Evolutionary conservation across 2,329 filamentous ascomycete species (phyloP), one percentile per base, ranked within the genome.

Genomic region (Pezicula neosporulosa): DNA sequence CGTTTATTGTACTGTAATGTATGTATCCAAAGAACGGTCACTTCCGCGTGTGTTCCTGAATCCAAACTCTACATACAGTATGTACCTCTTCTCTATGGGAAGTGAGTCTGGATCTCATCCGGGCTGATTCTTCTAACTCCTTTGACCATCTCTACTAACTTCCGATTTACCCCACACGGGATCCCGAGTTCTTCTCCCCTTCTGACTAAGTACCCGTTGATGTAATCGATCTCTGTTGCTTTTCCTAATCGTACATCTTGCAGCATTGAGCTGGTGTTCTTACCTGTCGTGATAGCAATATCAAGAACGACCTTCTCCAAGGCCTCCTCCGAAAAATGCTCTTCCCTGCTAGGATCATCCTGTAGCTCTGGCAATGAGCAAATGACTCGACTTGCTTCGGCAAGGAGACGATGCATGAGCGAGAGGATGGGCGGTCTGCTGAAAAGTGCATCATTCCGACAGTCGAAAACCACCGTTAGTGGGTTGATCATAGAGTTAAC

Each of bases 401-500:
- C 71, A 6, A 96, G 73, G 4, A 97, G 76, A 21, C 81, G 71
- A 42, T 86, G 81, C 63, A 92, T 85, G 5, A 89, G 74, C 24
- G 73, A 74, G 0, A 77, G 77, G 15, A 89, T 64, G 13, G 75
- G 69, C 9, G 67, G 63, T 55, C 83, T 81, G 56, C 78, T 77
- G 15, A 96, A 82, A 0, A 97, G 68, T 5, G 78, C 77, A n/a
- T 91, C 90, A 60, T 97, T 97, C 55, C 82, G 82, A 65, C 85
- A 86, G 49, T 87, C 78, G 50, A 94, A 75, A 9, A 97, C 71
- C 1, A 86, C 87, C 0, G 90, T 94, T n/a, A 97, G 71, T 0
- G 93, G 90, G 64, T 96, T 95, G 61, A 97, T 82, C 30, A 92
- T 74, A 35, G 82, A 77, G 64, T 96, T 96, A 47, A 92, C 76